phyloP scores from a whole-genome alignment of 148 eudicot species.

The Beta vulgaris region DNA sequence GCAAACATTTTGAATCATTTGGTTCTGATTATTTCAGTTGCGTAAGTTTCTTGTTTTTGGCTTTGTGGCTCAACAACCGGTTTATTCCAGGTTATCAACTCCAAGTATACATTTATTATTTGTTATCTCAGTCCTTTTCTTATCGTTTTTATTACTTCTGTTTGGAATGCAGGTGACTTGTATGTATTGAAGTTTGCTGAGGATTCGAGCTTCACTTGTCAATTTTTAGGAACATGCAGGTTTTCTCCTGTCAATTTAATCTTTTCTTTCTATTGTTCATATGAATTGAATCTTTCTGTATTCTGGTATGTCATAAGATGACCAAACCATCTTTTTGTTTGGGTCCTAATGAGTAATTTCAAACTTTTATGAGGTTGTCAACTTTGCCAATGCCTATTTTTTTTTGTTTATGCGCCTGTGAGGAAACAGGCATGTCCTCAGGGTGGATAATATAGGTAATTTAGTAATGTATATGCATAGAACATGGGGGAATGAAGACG shows the following conservation, averaged over 20 bases:
- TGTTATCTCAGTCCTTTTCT: too few species aligned
- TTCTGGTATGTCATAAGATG: not conserved
- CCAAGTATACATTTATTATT: too few species aligned
- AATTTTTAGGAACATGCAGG: constrained; percentile 29
- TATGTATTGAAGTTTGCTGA: not conserved
- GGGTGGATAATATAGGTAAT: not conserved
- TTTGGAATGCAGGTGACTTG: constrained; percentile 15
- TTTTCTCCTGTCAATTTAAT: not conserved
- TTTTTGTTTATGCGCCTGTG: not conserved
- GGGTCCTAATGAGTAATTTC: not conserved
- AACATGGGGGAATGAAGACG: too few species aligned
- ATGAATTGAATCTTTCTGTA: not conserved
- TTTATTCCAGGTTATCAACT: too few species aligned
- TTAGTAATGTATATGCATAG: too few species aligned
- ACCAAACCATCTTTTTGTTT: not conserved
- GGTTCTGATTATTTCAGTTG: too few species aligned
- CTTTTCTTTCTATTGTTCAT: not conserved
- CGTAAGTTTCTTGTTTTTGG: too few species aligned
- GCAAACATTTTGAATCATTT: too few species aligned
- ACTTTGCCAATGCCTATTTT: not conserved
- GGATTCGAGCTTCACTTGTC: too few species aligned
- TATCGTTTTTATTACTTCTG: not conserved
- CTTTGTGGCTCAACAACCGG: too few species aligned
- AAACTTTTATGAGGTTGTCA: not conserved
- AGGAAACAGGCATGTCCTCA: not conserved